Evolutionary conservation across 2,329 filamentous ascomycete species (phyloP), one percentile per base, ranked within the genome.

Genomic region (Aspergillus thermomutatus): DNA sequence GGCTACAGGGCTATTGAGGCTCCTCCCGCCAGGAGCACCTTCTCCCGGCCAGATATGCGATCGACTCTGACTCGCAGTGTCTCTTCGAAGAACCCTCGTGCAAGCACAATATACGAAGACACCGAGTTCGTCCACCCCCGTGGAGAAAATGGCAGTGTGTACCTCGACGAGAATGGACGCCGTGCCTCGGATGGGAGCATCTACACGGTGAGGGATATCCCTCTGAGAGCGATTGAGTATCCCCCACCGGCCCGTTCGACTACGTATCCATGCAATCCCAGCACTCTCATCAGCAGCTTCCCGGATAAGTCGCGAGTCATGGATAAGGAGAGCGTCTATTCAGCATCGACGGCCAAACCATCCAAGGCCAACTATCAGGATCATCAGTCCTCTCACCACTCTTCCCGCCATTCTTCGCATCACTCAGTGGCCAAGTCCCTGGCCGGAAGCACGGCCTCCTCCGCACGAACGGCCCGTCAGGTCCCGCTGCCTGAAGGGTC

Each of bases 261-360:
- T 50, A 63, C 62, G 31, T 63, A 65, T 45, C 66, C 67, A 3
- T 69, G 65, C 59, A 68, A 70, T 51, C 69, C 72, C 48, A 74
- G 72, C 58, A 75, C 75, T 6, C 70, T 77, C 55, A 75, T 77
- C 65, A 77, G 74, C 69, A 75, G 71, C 58, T 77, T 73, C 62
- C 67, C 66, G 28, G 74, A 75, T 26, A 68, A 66, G 28, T 67
- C 69, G 9, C 71, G 68, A 51, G 61, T 51, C 57, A 68, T 53
- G 52, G 61, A 67, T 34, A 64, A 63, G 28, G 68, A 64, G 14
- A 75, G 71, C 55, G 65, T 71, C 26, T 71, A 71, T 49, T 73
- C 72, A 4, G 61, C 71, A 2, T 75, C 73, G 11, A 76, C 73
- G 1, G 66, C 73, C 63, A 73, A 72, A 51, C 65, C 70, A 9